These are phyloP conservation scores for Filobasidium wieringae DNA, from an alignment of 768 basidiomycete genomes.

Conservation along the genomic window DNA sequence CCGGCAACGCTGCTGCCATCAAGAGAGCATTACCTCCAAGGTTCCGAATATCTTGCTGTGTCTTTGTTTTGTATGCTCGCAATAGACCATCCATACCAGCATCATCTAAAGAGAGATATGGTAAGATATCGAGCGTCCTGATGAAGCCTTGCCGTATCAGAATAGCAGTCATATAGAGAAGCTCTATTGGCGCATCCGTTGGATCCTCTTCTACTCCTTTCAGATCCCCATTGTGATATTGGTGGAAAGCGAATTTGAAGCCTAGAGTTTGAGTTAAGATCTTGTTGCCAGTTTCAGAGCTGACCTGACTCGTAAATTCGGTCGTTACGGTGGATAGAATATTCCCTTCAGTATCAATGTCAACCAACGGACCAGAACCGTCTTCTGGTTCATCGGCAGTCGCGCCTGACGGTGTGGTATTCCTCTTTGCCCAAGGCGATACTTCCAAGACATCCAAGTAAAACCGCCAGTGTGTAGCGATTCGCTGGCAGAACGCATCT, in stretches of 20 bases:
- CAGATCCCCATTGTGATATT: constrained; percentile 7
- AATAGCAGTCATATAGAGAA: constrained; percentile 72
- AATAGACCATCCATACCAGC: constrained; percentile 58
- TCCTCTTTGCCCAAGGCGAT: constrained; percentile 60
- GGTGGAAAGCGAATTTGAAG: constrained; percentile 63
- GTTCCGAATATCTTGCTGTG: constrained; percentile 54
- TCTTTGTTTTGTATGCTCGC: constrained; percentile 54
- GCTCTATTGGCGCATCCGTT: constrained; percentile 56
- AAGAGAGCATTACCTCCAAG: constrained; percentile 67
- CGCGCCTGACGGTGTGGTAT: background rate
- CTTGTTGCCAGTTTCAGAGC: constrained; percentile 22
- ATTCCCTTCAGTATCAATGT: constrained; percentile 33
- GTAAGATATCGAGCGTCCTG: constrained; percentile 73
- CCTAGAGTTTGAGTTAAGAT: constrained; percentile 69
- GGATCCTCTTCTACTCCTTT: constrained; percentile 41
- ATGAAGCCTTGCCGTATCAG: constrained; percentile 84
- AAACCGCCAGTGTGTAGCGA: constrained; percentile 73
- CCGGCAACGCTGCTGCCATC: constrained; percentile 57
- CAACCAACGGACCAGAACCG: constrained; percentile 4
- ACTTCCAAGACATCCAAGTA: constrained; percentile 74
- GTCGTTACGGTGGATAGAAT: constrained; percentile 7
- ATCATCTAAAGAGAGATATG: constrained; percentile 72
- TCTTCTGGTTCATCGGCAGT: background rate
- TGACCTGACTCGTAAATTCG: constrained; percentile 12
- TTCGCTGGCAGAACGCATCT: constrained; percentile 73